Base-by-base conservation (phyloP, 345 rosid genomes). In the Nephelium lappaceum region DNA sequence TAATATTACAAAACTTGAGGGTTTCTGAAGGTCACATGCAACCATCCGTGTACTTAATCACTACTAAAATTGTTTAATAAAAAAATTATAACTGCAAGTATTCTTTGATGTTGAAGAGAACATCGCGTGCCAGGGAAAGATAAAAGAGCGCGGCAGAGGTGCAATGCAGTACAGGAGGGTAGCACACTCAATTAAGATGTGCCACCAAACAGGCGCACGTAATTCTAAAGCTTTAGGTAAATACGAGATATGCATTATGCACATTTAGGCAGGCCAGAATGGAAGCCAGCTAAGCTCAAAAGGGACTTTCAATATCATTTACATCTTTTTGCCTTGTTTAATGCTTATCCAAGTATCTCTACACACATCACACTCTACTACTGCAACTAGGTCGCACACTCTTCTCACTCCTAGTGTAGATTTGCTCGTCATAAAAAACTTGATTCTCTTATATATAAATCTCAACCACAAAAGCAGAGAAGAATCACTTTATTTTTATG, bases 251-350 rank as follows among this genome's bases (percentile, higher is more conserved):
- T 1, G 3, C 36, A 31, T 31, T 31, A 31, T 31, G 0, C 36
- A 31, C 3, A 31, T 31, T 31, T 31, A 31, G 36, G 36, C 36
- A 31, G 3, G 36, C 1, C 3, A 31, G 36, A 31, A 6, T 77
- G 77, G 69, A 6, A 8, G 74, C 73, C 79, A 74, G 83, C 83
- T 83, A 39, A 61, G 74, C 11, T 4, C 5, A 39, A 23, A 66
- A 69, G 5, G n/a, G 39, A 19, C n/a, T 24, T 19, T 0, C 72
- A 11, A 36, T n/a, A 0, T 8, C 60, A 24, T 45, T 8, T 16
- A 47, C 69, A 18, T 11, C 55, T 41, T 51, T 71, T 25, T 43
- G 49, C 11, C 51, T 31, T 31, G 36, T 31, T 31, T 31, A 2
- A 31, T 31, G 36, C 36, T 31, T 31, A 31, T 31, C 2, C 36